Base-by-base conservation (phyloP, 108 stramenopile genomes). In the Skeletonema menzelii region DNA sequence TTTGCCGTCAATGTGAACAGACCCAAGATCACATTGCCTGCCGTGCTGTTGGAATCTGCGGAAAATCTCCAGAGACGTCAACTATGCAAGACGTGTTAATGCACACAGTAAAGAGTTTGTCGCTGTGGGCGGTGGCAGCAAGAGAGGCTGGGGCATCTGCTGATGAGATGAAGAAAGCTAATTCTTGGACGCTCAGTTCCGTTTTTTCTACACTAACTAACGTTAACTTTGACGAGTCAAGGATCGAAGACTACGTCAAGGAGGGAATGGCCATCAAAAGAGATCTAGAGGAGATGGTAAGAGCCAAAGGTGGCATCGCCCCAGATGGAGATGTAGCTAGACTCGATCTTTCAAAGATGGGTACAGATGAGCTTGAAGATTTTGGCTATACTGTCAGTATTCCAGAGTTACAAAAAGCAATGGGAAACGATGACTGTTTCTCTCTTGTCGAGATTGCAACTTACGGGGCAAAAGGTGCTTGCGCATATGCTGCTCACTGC, bases 1-100 rank as follows among this genome's bases (percentile, higher is more conserved):
- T 92, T 67, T 92, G 91, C 75, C 85, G 88, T 61, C 91, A 92
- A 79, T 92, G 91, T 63, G 91, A 92, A 75, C 91, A 92, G 67
- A 89, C 91, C 20, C 66, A 75, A 40, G 87, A 91, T 71, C 88
- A 89, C 63, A 37, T 77, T 49, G 91, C 87, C 10, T 91, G 91
- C 63, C 84, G 86, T n/a, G 80, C 86, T 0, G 76, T 88, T 11
- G 91, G 91, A 37, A 76, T 88, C 6, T 89, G 91, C 46, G 91
- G 91, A 26, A 91, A 91, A 72, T 85, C 82, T 26, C 35, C 82
- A 32, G 88, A 86, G 59, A 72, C 63, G 14, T 60, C 44, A 27
- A 83, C 86, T 1, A 64, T 84, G 58, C 91, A 91, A 81, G 91
- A 91, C 79, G 72, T 82, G 17, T 46, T 91, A 22, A 72, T 89